Evolutionary conservation across 2,329 filamentous ascomycete species (phyloP).

Genomic region (Basipetospora sp.): DNA sequence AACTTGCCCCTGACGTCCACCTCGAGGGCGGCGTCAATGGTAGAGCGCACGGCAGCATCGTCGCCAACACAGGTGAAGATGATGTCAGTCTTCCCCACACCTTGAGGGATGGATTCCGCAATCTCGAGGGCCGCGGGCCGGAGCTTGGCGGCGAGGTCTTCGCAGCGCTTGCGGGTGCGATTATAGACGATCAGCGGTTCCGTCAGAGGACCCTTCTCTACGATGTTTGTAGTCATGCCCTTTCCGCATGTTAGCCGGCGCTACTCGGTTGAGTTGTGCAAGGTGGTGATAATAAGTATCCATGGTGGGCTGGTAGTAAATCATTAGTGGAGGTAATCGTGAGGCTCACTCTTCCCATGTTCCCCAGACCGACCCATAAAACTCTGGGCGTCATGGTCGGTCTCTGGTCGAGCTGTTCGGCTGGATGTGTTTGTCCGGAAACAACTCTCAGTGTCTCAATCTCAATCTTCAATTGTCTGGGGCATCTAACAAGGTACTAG

Average conservation of each 20-base stretch:
- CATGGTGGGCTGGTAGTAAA: no score
- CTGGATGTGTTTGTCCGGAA: no score
- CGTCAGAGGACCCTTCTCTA: conserved; percentile 58
- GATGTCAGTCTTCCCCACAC: conserved; percentile 54
- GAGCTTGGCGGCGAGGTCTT: conserved; percentile 47
- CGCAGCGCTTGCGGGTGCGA: conserved; percentile 52
- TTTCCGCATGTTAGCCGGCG: conserved; percentile 20
- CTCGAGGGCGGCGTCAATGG: conserved; percentile 41
- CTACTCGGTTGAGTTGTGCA: conserved; percentile 5
- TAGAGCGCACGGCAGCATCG: conserved; percentile 54
- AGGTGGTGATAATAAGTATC: no score
- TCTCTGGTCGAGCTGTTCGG: no score
- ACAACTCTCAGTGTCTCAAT: no score
- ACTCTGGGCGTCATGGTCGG: conserved; percentile 45
- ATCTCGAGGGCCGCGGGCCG: conserved; percentile 48
- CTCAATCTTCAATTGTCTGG: no score
- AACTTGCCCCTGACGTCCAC: conserved; percentile 52
- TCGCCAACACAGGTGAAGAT: conserved; percentile 73
- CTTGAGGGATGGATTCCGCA: conserved; percentile 48
- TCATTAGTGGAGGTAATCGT: no score
- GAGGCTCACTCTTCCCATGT: conserved; percentile 62
- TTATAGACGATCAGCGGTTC: conserved; percentile 68
- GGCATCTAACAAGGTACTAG: no score
- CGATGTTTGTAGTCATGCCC: conserved; percentile 76
- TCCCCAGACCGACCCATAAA: conserved; percentile 71